Conservation (phyloP, 257 asterid genomes). For the Anisodus tanguticus region DNA sequence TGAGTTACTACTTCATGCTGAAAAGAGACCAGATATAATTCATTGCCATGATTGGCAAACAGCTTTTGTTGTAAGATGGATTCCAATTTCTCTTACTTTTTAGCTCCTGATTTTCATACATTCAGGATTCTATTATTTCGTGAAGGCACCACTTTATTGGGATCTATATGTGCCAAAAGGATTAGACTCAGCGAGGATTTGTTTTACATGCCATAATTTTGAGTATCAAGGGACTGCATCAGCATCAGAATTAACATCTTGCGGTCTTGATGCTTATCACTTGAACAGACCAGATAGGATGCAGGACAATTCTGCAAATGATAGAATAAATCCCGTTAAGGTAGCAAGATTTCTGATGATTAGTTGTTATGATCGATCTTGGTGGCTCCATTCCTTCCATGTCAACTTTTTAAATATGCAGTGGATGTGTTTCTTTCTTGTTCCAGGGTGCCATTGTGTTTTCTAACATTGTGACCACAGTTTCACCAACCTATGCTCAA, state of each 20-base stretch:
- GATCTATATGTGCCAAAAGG: constrained; percentile 88
- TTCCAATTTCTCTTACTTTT: constrained; percentile 30
- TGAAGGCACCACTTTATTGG: constrained; percentile 98
- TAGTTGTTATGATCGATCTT: constrained; percentile 23
- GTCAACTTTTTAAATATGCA: constrained; percentile 19
- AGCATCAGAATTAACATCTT: constrained; percentile 82
- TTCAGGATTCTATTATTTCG: constrained; percentile 28
- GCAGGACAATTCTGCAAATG: constrained; percentile 84
- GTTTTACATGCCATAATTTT: constrained; percentile 99
- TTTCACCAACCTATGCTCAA: constrained; percentile 96
- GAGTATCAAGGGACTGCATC: constrained; percentile 96
- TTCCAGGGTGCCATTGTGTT: constrained; percentile 94
- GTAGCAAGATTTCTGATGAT: constrained; percentile 41
- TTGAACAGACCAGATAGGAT: constrained; percentile 93
- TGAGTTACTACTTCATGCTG: constrained; percentile 86
- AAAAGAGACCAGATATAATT: constrained; percentile 86
- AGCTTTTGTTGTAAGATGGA: constrained; percentile 75
- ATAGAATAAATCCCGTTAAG: constrained; percentile 88
- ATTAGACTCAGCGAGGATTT: constrained; percentile 85
- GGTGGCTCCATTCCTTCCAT: constrained; percentile 15
- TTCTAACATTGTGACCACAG: constrained; percentile 95
- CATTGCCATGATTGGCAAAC: constrained; percentile 99
- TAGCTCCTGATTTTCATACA: constrained; percentile 22
- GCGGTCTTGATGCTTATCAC: constrained; percentile 91
- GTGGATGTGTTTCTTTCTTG: constrained; percentile 31